Base-by-base conservation (phyloP, 2,329 filamentous ascomycete species). In the Aspergillus brunneoviolaceus region DNA sequence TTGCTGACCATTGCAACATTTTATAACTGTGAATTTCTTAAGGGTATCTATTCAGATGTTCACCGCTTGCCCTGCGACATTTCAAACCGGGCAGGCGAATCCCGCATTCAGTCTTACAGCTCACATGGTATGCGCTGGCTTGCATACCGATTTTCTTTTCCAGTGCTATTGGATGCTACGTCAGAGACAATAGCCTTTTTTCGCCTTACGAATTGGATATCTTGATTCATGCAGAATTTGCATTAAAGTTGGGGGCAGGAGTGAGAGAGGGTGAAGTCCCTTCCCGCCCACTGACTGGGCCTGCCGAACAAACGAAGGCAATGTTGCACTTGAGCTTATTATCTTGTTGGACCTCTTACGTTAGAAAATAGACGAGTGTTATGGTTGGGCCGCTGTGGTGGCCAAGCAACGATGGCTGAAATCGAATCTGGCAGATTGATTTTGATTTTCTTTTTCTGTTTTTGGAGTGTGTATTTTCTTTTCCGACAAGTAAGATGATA, bases 101-200 rank as follows among this genome's bases (percentile, higher is more conserved):
- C 55, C 56, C 62, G 62, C 57, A 56, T 53, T 49, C 39, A 45
- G 61, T 60, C 58, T 61, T 69, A 63, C 58, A 68, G 63, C 71
- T 72, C 70, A 72, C 69, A 71, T 72, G 70, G 65, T 16, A 45
- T 63, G 60, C 59, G 62, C 61, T 65, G 65, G 62, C 65, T 45
- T 64, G 65, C 66, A 61, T 65, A 56, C 57, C 60, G 53, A 45
- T 53, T 45, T 60, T 51, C 58, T 57, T 59, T 51, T 35, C 42
- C 42, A 31, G 33, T 47, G 39, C 51, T 49, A 65, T 65, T 65
- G 62, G 64, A 59, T 62, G 64, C 58, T 61, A 56, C 58, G 55
- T 58, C 58, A 63, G 57, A 60, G 49, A 58, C 53, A 52, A 60
- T 56, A 51, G 42, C 48, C 56, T 59, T 53, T 35, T 45, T 52